Base-by-base conservation (phyloP, 164 flowering plant species). In the Magnolia officinalis region DNA sequence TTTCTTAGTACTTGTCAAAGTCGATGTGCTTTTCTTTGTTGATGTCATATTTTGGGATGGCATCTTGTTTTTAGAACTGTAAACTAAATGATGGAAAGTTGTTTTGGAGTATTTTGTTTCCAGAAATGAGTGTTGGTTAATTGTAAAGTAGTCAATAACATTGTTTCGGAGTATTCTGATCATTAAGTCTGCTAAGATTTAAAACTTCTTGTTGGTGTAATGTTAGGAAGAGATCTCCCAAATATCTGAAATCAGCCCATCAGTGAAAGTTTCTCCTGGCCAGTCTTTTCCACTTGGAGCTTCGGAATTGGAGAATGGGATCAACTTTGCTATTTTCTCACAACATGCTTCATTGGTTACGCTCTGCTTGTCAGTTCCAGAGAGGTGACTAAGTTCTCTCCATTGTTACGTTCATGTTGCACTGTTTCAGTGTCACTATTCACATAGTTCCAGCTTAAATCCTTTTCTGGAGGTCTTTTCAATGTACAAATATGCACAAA, bases 281-380 rank as follows among this genome's bases (percentile, higher is more conserved):
- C 91, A 88, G 79, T 87, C 95, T 49, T 86, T 78, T 88, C 99
- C 99, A 45, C 79, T 96, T 20, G 99, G 99, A 73, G 94, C 85
- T 16, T 91, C 97, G 8, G 89, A 89, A 84, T 81, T 86, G 67
- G 97, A 93, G 72, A 89, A 71, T 74, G 97, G 97, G 73, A 87
- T 89, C 68, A 96, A 96, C 77, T 96, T 96, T 80, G 89, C 98
- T 16, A 81, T 96, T 71, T 96, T 92, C 82, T 92, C 98, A 20
- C 92, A 89, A 85, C 88, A 96, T 87, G 98, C 98, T 55, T 88
- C 90, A 64, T 80, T 91, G 7, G 95, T 96, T 68, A 89, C 89
- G 51, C 96, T 96, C 79, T 93, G 98, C 80, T 85, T 96, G 78
- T 77, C 80, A 63, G 83, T 89, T 84, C 86, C 87, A 2, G 79